These are phyloP conservation scores for Globisporangium spinosum DNA, from an alignment of 352 stramenopile genomes.

Conservation along the genomic window DNA sequence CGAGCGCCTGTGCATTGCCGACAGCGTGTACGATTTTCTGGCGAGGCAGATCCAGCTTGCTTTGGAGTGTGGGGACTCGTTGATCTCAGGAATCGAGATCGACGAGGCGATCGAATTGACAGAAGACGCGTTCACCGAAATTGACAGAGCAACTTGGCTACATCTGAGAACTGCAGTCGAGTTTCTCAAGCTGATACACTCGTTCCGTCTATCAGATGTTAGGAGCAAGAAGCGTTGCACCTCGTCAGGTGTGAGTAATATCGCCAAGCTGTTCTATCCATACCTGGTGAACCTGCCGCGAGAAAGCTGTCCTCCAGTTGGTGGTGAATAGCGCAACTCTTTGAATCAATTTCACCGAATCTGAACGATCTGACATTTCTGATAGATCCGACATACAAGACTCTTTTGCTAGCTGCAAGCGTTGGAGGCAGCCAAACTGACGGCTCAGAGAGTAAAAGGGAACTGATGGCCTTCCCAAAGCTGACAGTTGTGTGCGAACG, in stretches of 20 bases:
- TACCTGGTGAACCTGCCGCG: slow-evolving; percentile 53
- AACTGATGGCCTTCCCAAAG: slow-evolving; percentile 26
- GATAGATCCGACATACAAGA: slow-evolving; percentile 48
- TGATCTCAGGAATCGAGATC: slow-evolving; percentile 45
- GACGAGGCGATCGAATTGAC: slow-evolving; percentile 30
- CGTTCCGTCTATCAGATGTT: neutral
- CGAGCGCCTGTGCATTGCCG: slow-evolving; percentile 13
- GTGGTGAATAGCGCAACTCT: slow-evolving; percentile 26
- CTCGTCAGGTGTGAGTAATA: slow-evolving; percentile 28
- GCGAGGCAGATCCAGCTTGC: slow-evolving; percentile 12
- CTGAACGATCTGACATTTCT: slow-evolving; percentile 26
- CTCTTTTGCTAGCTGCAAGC: slow-evolving; percentile 39
- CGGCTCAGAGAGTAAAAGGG: slow-evolving; percentile 2
- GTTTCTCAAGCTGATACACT: slow-evolving; percentile 21
- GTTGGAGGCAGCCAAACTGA: neutral
- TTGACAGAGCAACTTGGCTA: slow-evolving; percentile 30
- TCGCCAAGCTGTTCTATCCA: slow-evolving; percentile 69
- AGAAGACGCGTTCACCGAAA: slow-evolving; percentile 24
- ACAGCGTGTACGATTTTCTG: slow-evolving; percentile 18
- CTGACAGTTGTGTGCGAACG: slow-evolving; percentile 49
- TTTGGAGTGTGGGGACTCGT: slow-evolving; percentile 26
- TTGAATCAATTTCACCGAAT: slow-evolving; percentile 25
- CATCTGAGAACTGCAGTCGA: slow-evolving; percentile 15
- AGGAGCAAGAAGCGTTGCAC: neutral
- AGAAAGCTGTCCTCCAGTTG: slow-evolving; percentile 41